Percentiles rank a stretch among this genome's conserved stretches.
These are phyloP conservation scores for Quercus agrifolia DNA, from an alignment of 306 rosid species.

Conservation along the genomic window DNA sequence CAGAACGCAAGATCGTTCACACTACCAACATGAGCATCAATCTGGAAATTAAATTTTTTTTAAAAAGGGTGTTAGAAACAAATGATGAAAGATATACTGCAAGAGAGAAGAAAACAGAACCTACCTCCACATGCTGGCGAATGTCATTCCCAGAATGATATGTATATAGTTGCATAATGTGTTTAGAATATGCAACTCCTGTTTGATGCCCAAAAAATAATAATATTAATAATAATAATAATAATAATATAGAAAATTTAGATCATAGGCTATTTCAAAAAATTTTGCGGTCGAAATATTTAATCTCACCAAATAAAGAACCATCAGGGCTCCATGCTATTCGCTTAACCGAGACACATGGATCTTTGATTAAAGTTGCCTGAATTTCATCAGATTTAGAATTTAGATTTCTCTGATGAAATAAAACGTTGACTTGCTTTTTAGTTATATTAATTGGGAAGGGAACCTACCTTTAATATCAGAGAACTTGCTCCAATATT, in stretches of 20 bases:
- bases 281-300: neutral
- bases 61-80: neutral
- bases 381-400: conserved; percentile 5
- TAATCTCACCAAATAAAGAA: conserved; percentile 20
- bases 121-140: conserved; percentile 20
- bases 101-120: neutral
- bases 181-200: conserved; percentile 33
- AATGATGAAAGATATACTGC: neutral
- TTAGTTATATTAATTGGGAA: neutral
- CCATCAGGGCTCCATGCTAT: conserved; percentile 21
- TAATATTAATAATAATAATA: neutral
- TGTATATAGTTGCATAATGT: conserved; percentile 22
- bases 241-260: neutral
- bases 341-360: conserved; percentile 17
- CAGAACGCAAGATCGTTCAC: conserved; percentile 50
- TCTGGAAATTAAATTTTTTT: conserved; percentile 12
- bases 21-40: conserved; percentile 57
- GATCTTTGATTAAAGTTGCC: conserved; percentile 25
- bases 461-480: conserved; percentile 8
- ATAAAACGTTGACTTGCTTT: neutral
- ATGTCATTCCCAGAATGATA: conserved; percentile 11
- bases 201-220: neutral
- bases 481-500: conserved; percentile 17
- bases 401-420: neutral
- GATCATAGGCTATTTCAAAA: neutral